Evolutionary conservation across 1,284 basidiomycete species (phyloP), one percentile per base, ranked within the genome.

Genomic region (Neonothopanus nambi): DNA sequence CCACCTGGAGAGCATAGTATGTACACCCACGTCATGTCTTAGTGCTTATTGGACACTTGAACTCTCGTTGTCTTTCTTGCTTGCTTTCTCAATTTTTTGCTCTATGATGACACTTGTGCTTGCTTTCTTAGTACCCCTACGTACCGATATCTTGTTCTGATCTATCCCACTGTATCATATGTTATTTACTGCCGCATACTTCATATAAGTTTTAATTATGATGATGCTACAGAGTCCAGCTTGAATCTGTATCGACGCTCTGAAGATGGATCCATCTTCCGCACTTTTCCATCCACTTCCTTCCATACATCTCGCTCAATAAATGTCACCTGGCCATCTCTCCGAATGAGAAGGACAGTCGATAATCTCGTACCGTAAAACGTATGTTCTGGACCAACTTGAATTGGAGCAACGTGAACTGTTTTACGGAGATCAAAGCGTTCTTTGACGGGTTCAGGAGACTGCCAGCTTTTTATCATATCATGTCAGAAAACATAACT

Each of bases 241-340:
- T 72, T 64, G 68, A 85, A 84, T 57, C 71, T 73, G 67, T 81
- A 83, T 44, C 72, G 67, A 58, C 82, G 80, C 65, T 83, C 72
- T 44, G 71, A 71, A 28, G 69, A 57, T 48, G 73, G 70, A 65
- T 76, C 73, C 58, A 73, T 70, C 62, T 66, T 70, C 36, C 61
- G 57, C 28, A 70, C 69, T 50, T 59, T 61, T 28, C 70, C 78
- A 37, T 75, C 69, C 13, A 63, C 68, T 42, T 80, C 59, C 53
- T 63, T 66, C 87, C 87, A 91, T 42, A 82, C 72, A 65, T 92
- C 88, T 52, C 87, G 71, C 65, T 92, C 90, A 47, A 86, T 72
- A 63, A 90, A 91, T 13, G 80, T 55, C 11, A 80, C 86, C 35
- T 75, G 66, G 40, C 89, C 85, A 55, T 78, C 76, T 57, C 77